phyloP scores from a whole-genome alignment of 202 grass and related monocot species.

The Bolboschoenoplectus hybrid region DNA sequence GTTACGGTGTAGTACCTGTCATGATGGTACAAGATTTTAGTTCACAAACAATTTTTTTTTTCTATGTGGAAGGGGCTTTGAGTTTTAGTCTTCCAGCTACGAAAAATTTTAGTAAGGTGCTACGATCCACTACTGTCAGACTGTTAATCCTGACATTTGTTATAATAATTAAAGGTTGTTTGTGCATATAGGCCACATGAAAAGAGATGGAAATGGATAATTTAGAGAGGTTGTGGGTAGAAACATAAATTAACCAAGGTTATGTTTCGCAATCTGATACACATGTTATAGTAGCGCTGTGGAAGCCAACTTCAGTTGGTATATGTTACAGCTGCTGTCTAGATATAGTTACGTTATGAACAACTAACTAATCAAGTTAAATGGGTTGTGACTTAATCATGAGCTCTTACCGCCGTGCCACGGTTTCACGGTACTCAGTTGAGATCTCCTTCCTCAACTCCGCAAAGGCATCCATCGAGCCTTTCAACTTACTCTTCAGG shows the following conservation, averaged over 20 bases:
- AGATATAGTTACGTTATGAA: not conserved
- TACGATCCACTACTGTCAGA: too few species aligned
- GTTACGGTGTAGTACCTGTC: conserved; percentile 78
- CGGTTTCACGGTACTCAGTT: conserved; percentile 70
- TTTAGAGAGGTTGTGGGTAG: not conserved
- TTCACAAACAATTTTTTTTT: not conserved
- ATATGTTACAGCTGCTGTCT: not conserved
- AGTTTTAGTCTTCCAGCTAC: not conserved
- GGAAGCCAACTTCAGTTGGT: not conserved
- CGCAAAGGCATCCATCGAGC: conserved; percentile 74
- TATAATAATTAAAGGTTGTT: not conserved
- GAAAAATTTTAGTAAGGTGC: not conserved
- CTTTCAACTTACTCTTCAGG: conserved; percentile 76
- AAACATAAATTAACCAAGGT: not conserved
- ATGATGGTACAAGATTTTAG: conserved; percentile 14
- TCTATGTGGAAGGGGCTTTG: not conserved
- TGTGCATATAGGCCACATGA: not conserved
- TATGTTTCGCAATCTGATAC: not conserved
- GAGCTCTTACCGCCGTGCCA: conserved; percentile 47
- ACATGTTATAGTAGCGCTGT: not conserved
- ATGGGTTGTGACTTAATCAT: not conserved
- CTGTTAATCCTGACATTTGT: not conserved
- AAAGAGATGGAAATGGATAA: not conserved
- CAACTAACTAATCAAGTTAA: not conserved
- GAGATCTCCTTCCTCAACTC: conserved; percentile 54